Percentiles rank a stretch among this genome's conserved stretches.
Evolutionary conservation across 352 stramenopile genomes (phyloP).

Genomic region (Phytophthora brassicae): DNA sequence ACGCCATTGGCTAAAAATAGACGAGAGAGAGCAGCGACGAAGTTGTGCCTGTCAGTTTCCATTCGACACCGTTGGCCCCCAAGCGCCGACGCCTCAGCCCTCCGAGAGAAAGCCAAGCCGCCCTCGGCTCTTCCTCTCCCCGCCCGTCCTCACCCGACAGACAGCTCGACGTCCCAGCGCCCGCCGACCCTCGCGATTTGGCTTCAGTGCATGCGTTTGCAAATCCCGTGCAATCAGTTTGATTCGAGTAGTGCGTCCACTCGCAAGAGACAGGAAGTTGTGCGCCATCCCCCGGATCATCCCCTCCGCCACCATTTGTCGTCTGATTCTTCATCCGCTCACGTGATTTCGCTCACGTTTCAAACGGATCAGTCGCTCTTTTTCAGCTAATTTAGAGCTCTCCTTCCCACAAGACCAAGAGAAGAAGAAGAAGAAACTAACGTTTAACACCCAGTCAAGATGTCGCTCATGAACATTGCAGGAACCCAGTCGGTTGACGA

Average conservation of each 20-base stretch:
- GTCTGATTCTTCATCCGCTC: constrained; percentile 8
- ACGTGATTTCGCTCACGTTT: constrained; percentile 45
- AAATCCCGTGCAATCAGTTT: constrained; percentile 74
- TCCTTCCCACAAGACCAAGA: background rate
- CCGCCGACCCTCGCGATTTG: constrained; percentile 33
- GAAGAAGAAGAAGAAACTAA: no score
- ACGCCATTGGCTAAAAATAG: no score
- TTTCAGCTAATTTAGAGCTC: constrained; percentile 34
- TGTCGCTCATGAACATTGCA: constrained; percentile 92
- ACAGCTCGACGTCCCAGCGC: constrained; percentile 13
- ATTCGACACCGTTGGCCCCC: constrained; percentile 38
- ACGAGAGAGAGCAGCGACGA: no score
- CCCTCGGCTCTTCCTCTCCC: constrained; percentile 1
- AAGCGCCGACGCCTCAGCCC: constrained; percentile 24
- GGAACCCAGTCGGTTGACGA: constrained; percentile 91
- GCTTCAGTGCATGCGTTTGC: constrained; percentile 88
- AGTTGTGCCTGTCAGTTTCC: constrained; percentile 36
- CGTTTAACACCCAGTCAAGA: constrained; percentile 33
- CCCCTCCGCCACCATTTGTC: constrained; percentile 41
- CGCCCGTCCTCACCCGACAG: constrained; percentile 3
- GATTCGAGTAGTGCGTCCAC: constrained; percentile 70
- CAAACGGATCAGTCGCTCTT: constrained; percentile 35
- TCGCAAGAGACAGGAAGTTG: constrained; percentile 65
- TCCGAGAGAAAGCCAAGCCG: constrained; percentile 1
- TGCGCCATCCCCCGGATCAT: constrained; percentile 42